Evolutionary conservation across 1,139 yeast species (phyloP).

Genomic region (Yamadazyma friedrichii): DNA sequence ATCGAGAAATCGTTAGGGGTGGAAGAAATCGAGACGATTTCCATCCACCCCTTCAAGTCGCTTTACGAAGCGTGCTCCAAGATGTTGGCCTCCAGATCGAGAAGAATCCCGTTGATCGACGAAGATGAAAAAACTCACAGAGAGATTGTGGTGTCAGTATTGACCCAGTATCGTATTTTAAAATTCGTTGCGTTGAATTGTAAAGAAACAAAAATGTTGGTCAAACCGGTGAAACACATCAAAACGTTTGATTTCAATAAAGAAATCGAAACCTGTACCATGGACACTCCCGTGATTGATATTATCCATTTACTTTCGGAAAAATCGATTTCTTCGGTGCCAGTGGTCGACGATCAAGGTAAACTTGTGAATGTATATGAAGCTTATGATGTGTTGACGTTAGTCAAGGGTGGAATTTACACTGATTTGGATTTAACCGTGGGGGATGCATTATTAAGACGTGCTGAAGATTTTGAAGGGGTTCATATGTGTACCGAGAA

Average conservation of each 20-base stretch:
- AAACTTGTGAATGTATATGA: slow-evolving; percentile 88
- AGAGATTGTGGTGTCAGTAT: slow-evolving; percentile 91
- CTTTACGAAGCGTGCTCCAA: slow-evolving; percentile 91
- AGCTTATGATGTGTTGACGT: slow-evolving; percentile 89
- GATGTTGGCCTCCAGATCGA: slow-evolving; percentile 86
- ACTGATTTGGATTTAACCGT: slow-evolving; percentile 89
- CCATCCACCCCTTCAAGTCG: slow-evolving; percentile 89
- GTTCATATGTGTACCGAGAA: slow-evolving; percentile 91
- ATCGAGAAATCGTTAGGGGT: slow-evolving; percentile 89
- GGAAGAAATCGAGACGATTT: slow-evolving; percentile 81
- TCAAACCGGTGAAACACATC: slow-evolving; percentile 71
- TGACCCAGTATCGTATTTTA: slow-evolving; percentile 93
- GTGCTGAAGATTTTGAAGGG: slow-evolving; percentile 97
- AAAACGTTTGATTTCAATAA: slow-evolving; percentile 58
- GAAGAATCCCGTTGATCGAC: slow-evolving; percentile 93
- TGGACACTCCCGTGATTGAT: slow-evolving; percentile 93
- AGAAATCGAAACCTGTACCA: slow-evolving; percentile 73
- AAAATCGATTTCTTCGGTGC: slow-evolving; percentile 84
- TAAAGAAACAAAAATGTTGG: slow-evolving; percentile 84
- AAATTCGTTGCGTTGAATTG: slow-evolving; percentile 96
- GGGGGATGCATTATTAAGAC: slow-evolving; percentile 92
- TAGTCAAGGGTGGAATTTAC: slow-evolving; percentile 92
- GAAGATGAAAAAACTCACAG: slow-evolving; percentile 90
- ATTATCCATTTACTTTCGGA: slow-evolving; percentile 82
- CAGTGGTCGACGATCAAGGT: slow-evolving; percentile 80